Evolutionary conservation across 192 early-diverging fungal species (phyloP).

Genomic region (Allomyces arbusculus): DNA sequence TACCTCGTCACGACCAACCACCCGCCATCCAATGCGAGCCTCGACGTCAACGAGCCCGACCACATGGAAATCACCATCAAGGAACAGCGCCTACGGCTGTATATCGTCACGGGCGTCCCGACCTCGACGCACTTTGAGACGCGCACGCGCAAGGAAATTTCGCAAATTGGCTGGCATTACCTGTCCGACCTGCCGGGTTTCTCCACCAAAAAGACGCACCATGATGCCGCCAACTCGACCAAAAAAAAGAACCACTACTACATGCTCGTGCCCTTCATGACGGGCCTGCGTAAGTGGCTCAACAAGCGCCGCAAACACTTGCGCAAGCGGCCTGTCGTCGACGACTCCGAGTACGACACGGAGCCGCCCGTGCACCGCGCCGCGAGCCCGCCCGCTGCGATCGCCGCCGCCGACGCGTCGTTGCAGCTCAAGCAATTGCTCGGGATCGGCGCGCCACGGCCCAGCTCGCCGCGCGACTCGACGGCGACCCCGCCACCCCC

Average conservation of each 20-base stretch:
- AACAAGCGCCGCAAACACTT: neutral
- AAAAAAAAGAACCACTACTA: slow-evolving; percentile 39
- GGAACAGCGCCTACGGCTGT: slow-evolving; percentile 76
- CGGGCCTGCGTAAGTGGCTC: slow-evolving; percentile 10
- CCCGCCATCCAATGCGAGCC: neutral
- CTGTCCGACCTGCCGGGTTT: slow-evolving; percentile 38
- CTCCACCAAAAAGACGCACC: slow-evolving; percentile 2
- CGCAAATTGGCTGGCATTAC: slow-evolving; percentile 46
- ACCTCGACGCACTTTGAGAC: slow-evolving; percentile 64
- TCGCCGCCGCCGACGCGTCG: neutral
- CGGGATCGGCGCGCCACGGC: neutral
- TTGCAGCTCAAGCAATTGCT: neutral
- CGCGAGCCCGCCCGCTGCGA: neutral
- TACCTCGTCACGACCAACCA: slow-evolving; percentile 4
- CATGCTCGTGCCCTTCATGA: slow-evolving; percentile 51
- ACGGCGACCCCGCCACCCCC: neutral
- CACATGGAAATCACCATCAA: slow-evolving; percentile 73
- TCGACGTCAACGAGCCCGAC: slow-evolving; percentile 44
- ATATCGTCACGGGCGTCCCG: slow-evolving; percentile 71
- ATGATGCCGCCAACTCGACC: slow-evolving; percentile 2
- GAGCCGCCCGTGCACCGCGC: neutral
- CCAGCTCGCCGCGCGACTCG: neutral
- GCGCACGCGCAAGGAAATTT: slow-evolving; percentile 77
- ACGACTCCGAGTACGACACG: neutral
- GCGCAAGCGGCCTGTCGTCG: neutral